Percentiles rank a stretch among this genome's conserved stretches.
Conservation (phyloP, 148 eudicot species). For the Diospyros kaki region DNA sequence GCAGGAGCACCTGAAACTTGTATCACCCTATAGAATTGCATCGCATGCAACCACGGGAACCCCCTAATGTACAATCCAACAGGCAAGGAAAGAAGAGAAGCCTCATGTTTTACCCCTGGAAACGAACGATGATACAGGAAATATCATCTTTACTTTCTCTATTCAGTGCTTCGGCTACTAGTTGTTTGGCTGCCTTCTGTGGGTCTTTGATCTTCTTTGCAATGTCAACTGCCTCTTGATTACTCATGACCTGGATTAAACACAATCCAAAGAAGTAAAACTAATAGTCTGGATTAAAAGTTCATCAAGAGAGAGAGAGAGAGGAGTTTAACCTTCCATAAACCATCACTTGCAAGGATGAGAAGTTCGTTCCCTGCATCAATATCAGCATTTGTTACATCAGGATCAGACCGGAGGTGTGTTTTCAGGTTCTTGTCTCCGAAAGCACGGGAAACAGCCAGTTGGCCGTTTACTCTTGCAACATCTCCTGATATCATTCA, state of each 20-base stretch:
- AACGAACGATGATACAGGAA: slow-evolving; percentile 61
- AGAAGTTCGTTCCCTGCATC: slow-evolving; percentile 46
- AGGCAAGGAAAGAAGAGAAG: neutral
- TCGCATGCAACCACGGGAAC: slow-evolving; percentile 16
- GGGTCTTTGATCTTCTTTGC: slow-evolving; percentile 58
- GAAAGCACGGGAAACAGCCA: slow-evolving; percentile 74
- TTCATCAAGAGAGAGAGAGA: slow-evolving; percentile 1
- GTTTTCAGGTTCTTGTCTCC: slow-evolving; percentile 71
- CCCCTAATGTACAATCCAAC: slow-evolving; percentile 39
- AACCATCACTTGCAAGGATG: slow-evolving; percentile 71
- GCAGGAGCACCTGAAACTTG: slow-evolving; percentile 6
- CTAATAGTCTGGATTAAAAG: neutral
- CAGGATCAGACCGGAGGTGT: slow-evolving; percentile 71
- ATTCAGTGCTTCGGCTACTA: slow-evolving; percentile 42
- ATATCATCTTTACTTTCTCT: slow-evolving; percentile 74
- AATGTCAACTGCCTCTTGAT: slow-evolving; percentile 66
- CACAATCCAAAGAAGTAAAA: neutral
- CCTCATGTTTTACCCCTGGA: slow-evolving; percentile 19
- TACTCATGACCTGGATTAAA: slow-evolving; percentile 50
- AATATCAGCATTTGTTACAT: slow-evolving; percentile 38
- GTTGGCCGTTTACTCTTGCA: slow-evolving; percentile 70
- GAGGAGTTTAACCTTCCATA: slow-evolving; percentile 53
- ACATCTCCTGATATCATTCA: slow-evolving; percentile 48
- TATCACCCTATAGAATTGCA: neutral
- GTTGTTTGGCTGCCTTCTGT: slow-evolving; percentile 51